Evolutionary conservation across 2,329 filamentous ascomycete species (phyloP).

Genomic region (Botrytis fabae): DNA sequence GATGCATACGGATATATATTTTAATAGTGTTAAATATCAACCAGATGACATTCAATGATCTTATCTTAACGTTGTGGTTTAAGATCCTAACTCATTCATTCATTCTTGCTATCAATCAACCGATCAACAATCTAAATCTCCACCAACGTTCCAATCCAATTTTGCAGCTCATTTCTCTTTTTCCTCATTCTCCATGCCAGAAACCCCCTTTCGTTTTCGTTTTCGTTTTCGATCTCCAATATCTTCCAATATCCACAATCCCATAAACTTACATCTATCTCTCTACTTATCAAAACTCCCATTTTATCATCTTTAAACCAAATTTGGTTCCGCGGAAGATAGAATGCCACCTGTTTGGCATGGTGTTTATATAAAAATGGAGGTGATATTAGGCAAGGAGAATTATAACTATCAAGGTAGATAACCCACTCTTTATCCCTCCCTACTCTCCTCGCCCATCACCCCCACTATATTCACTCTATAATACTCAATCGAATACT

Average conservation of each 20-base stretch:
- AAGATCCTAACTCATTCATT: no score
- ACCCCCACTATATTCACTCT: neutral
- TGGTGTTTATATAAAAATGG: neutral
- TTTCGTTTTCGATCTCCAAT: no score
- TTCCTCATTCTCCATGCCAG: neutral
- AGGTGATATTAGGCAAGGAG: neutral
- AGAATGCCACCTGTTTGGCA: neutral
- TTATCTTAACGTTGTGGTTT: neutral
- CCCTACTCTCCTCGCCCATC: no score
- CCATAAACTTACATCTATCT: no score
- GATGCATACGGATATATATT: no score
- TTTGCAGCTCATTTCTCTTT: neutral
- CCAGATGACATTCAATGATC: rapidly evolving
- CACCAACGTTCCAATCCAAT: no score
- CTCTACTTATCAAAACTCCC: no score
- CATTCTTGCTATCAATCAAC: no score
- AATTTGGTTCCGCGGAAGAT: neutral
- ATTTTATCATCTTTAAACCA: rapidly evolving
- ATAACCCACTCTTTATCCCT: neutral
- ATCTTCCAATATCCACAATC: no score
- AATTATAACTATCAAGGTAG: neutral
- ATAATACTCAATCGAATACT: neutral
- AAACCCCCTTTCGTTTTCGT: no score
- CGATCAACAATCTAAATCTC: no score
- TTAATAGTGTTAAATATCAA: neutral